Percentiles rank a stretch among this genome's conserved stretches.
phyloP scores from a whole-genome alignment of 345 rosid genomes.

The Euclidium syriacum region DNA sequence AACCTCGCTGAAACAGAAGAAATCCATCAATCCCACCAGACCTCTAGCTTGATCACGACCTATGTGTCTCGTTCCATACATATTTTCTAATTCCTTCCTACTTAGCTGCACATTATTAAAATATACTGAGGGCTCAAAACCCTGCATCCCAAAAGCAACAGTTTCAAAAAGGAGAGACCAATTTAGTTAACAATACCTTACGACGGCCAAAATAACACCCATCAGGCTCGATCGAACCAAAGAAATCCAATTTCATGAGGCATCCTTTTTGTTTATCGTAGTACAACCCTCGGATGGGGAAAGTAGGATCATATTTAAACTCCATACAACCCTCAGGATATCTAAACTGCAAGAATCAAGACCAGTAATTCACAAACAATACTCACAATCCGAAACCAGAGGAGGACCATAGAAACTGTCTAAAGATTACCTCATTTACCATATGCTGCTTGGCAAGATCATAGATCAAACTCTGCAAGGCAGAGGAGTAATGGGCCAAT shows the following conservation, averaged over 20 bases:
- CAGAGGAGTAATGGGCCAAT: slow-evolving; percentile 77
- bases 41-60: slow-evolving; percentile 87
- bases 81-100: slow-evolving; percentile 51
- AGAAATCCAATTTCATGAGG: slow-evolving; percentile 91
- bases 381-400: neutral
- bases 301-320: slow-evolving; percentile 73
- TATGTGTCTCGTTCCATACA: slow-evolving; percentile 86
- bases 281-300: slow-evolving; percentile 87
- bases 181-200: slow-evolving; percentile 46
- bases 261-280: slow-evolving; percentile 84
- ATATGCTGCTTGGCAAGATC: slow-evolving; percentile 89
- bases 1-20: slow-evolving; percentile 98
- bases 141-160: slow-evolving; percentile 1
- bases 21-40: slow-evolving; percentile 96
- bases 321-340: slow-evolving; percentile 73
- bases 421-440: slow-evolving; percentile 77
- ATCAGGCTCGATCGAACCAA: slow-evolving; percentile 93
- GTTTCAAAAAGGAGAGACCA: neutral
- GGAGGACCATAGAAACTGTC: neutral
- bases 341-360: slow-evolving; percentile 52
- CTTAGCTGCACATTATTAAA: slow-evolving; percentile 50
- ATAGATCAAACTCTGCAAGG: slow-evolving; percentile 82
- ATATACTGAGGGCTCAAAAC: neutral
- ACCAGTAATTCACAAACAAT: neutral
- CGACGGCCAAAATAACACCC: slow-evolving; percentile 93